These are phyloP conservation scores for Raffaelea ambrosiae DNA, from an alignment of 2,329 filamentous ascomycete species.

Conservation along the genomic window DNA sequence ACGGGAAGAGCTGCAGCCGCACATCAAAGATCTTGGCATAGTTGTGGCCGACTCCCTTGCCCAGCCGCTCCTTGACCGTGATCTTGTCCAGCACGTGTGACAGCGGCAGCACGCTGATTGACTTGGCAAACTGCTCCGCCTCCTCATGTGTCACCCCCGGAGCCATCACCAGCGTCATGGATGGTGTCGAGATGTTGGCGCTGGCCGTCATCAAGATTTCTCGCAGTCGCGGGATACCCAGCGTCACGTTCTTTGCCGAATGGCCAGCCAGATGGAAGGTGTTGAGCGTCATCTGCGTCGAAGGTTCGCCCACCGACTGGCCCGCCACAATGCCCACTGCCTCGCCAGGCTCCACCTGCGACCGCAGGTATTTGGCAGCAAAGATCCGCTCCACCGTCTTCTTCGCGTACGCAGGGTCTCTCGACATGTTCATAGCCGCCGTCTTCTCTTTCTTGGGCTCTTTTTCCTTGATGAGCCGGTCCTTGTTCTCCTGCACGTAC, in stretches of 20 bases:
- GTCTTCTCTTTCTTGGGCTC: constrained; percentile 33
- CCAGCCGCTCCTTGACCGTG: constrained; percentile 70
- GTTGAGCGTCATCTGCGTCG: constrained; percentile 98
- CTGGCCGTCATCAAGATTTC: constrained; percentile 99
- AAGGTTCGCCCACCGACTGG: constrained; percentile 93
- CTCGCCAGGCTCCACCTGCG: constrained; percentile 88
- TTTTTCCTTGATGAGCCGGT: constrained; percentile 40
- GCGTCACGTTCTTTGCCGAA: constrained; percentile 95
- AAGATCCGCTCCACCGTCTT: constrained; percentile 78
- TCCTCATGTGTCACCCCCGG: constrained; percentile 61
- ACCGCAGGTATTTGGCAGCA: constrained; percentile 86
- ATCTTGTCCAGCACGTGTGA: constrained; percentile 77
- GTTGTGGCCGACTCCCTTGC: constrained; percentile 56
- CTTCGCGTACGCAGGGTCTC: constrained; percentile 3
- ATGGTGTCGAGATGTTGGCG: constrained; percentile 77
- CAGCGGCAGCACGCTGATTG: constrained; percentile 77
- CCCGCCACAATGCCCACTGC: constrained; percentile 95
- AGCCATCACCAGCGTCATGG: constrained; percentile 76
- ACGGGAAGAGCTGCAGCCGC: constrained; percentile 73
- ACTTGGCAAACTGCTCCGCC: constrained; percentile 77
- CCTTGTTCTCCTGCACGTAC: constrained; percentile 71
- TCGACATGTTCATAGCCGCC: neutral
- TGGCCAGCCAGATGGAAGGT: constrained; percentile 99
- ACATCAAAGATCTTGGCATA: constrained; percentile 82
- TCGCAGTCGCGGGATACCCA: constrained; percentile 92